These are phyloP conservation scores for Lactarius vividus DNA, from an alignment of 768 basidiomycete genomes.

Conservation along the genomic window DNA sequence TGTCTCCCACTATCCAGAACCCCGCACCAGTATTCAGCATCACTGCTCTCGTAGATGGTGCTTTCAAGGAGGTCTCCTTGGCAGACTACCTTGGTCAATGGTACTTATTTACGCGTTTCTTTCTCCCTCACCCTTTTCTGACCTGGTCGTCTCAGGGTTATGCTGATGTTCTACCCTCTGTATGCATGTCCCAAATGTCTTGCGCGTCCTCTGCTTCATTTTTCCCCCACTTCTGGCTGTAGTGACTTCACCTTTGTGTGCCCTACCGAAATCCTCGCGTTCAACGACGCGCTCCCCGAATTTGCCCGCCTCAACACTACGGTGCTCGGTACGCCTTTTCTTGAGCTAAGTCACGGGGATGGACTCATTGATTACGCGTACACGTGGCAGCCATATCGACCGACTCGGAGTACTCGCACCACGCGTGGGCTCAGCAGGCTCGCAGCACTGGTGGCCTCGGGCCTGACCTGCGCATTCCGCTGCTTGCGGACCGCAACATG, in stretches of 20 bases:
- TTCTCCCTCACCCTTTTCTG: constrained; percentile 15
- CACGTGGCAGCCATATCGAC: constrained; percentile 67
- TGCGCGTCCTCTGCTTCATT: background rate
- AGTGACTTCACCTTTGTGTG: constrained; percentile 90
- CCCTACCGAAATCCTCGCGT: constrained; percentile 95
- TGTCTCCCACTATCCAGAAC: constrained; percentile 54
- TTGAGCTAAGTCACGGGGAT: no score
- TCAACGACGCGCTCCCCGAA: constrained; percentile 79
- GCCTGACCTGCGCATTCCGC: constrained; percentile 79
- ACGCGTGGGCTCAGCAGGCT: constrained; percentile 80
- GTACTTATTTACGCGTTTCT: constrained; percentile 40
- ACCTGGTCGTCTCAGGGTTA: constrained; percentile 54
- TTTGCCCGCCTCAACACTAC: constrained; percentile 72
- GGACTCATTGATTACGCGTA: constrained; percentile 12
- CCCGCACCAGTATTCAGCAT: constrained; percentile 82
- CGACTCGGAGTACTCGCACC: constrained; percentile 85
- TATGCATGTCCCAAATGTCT: constrained; percentile 39
- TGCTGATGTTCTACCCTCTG: constrained; percentile 94
- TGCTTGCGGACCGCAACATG: constrained; percentile 80
- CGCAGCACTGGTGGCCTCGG: constrained; percentile 89
- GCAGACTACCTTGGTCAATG: constrained; percentile 78
- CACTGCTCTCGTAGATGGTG: constrained; percentile 69
- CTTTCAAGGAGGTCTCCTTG: constrained; percentile 76
- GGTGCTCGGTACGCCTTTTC: constrained; percentile 60
- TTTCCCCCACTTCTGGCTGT: background rate